phyloP scores from a whole-genome alignment of 805 yeast species.

The Komagataella kurtzmanii region DNA sequence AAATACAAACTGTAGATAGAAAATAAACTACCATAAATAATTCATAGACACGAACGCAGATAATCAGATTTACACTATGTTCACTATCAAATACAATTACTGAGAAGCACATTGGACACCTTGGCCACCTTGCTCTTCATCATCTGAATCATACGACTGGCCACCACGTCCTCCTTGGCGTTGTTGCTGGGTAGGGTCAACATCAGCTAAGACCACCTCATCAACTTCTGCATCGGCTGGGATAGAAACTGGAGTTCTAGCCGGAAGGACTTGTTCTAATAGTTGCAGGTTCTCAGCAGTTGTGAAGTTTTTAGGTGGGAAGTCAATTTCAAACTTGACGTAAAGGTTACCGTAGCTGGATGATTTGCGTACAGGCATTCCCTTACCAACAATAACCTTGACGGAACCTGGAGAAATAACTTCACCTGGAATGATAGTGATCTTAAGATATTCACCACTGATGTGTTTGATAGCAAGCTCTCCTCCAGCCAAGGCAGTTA shows the following conservation, averaged over 20 bases:
- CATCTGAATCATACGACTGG: constrained; percentile 40
- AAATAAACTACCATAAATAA: not conserved
- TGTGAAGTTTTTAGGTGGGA: constrained; percentile 70
- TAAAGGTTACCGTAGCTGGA: constrained; percentile 85
- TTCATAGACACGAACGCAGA: not conserved
- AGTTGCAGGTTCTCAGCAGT: constrained; percentile 59
- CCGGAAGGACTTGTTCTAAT: constrained; percentile 69
- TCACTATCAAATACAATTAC: constrained; percentile 20
- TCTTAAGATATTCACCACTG: constrained; percentile 83
- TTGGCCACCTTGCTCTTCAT: constrained; percentile 43
- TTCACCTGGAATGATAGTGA: constrained; percentile 80
- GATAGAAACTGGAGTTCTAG: constrained; percentile 45
- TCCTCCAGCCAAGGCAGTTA: constrained; percentile 97
- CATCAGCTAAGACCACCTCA: constrained; percentile 61
- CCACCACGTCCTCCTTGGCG: constrained; percentile 27
- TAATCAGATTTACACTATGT: not conserved
- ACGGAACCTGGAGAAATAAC: constrained; percentile 74
- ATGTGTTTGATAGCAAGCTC: constrained; percentile 77
- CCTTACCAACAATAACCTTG: constrained; percentile 81
- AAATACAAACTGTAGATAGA: not conserved
- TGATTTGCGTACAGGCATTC: constrained; percentile 91
- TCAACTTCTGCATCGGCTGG: constrained; percentile 72
- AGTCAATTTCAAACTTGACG: constrained; percentile 74
- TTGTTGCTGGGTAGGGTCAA: constrained; percentile 50
- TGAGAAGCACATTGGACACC: constrained; percentile 94